phyloP scores from a whole-genome alignment of 164 flowering plant genomes.

The Buxus sempervirens region DNA sequence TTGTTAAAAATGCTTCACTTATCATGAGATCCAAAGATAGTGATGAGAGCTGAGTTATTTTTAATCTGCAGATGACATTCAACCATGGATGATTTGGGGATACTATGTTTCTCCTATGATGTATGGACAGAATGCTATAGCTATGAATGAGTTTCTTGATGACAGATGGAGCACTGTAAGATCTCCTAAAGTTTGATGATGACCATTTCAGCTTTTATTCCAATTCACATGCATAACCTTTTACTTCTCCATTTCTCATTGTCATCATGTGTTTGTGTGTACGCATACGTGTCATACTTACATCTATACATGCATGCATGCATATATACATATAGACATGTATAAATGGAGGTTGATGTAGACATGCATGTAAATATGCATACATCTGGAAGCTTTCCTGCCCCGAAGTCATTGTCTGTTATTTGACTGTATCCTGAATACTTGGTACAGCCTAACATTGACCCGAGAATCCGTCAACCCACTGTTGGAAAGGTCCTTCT shows the following conservation, averaged over 20 bases:
- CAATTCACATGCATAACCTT: too few species aligned
- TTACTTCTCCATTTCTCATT: neutral
- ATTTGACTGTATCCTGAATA: too few species aligned
- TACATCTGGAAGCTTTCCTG: too few species aligned
- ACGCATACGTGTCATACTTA: too few species aligned
- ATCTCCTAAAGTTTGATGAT: neutral
- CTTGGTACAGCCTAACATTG: constrained; percentile 40
- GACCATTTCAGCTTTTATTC: neutral
- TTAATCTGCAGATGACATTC: constrained; percentile 40
- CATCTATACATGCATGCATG: too few species aligned
- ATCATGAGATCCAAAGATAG: too few species aligned
- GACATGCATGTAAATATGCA: too few species aligned
- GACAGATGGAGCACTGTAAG: constrained; percentile 53
- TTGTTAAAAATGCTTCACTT: neutral
- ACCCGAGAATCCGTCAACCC: constrained; percentile 26
- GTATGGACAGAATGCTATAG: constrained; percentile 64
- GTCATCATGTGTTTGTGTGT: neutral
- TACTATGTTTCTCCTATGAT: constrained; percentile 47
- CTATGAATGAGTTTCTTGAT: constrained; percentile 53
- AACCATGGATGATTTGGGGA: constrained; percentile 50
- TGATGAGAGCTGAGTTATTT: neutral
- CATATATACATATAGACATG: neutral
- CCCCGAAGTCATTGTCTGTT: too few species aligned
- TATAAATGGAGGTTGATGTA: too few species aligned
- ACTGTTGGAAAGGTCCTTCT: constrained; percentile 58